Conservation (phyloP, 2,329 filamentous ascomycete genomes). For the Phialocephala sp. region DNA sequence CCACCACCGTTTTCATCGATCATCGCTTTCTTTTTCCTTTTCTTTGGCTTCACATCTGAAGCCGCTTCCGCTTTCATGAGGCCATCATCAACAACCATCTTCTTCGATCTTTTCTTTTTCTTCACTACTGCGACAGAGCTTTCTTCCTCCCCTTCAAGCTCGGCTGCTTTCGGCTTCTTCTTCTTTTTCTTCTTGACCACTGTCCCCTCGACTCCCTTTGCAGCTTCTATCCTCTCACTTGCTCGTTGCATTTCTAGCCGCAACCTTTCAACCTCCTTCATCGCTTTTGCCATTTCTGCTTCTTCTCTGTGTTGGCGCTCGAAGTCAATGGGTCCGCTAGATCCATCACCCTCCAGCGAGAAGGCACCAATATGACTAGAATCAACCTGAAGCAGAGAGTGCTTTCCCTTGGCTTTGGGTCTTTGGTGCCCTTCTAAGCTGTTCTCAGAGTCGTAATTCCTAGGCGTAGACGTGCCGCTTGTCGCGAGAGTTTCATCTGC, state of each 20-base stretch:
- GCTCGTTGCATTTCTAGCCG: constrained; percentile 88
- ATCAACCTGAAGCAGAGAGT: constrained; percentile 79
- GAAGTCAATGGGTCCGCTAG: constrained; percentile 53
- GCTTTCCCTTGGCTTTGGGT: constrained; percentile 59
- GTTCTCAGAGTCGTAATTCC: constrained; percentile 60
- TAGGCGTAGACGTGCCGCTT: constrained; percentile 55
- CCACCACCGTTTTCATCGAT: constrained; percentile 26
- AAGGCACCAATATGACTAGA: constrained; percentile 80
- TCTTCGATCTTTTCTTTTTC: constrained; percentile 49
- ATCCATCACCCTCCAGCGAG: constrained; percentile 63
- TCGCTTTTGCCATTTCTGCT: constrained; percentile 84
- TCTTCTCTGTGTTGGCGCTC: constrained; percentile 78
- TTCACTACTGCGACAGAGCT: constrained; percentile 20
- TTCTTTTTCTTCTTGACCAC: constrained; percentile 69
- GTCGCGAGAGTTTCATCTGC: constrained; percentile 74
- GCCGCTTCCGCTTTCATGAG: constrained; percentile 28
- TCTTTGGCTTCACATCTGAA: constrained; percentile 46
- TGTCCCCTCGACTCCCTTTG: constrained; percentile 71
- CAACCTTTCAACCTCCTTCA: constrained; percentile 86
- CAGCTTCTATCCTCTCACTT: constrained; percentile 75
- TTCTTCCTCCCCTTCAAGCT: constrained; percentile 40
- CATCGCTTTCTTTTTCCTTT: constrained; percentile 50
- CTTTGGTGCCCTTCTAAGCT: constrained; percentile 56
- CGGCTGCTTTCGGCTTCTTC: constrained; percentile 49
- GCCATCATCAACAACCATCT: constrained; percentile 38